phyloP scores from a whole-genome alignment of 2,329 filamentous ascomycete species.

The Didymella glomerata region DNA sequence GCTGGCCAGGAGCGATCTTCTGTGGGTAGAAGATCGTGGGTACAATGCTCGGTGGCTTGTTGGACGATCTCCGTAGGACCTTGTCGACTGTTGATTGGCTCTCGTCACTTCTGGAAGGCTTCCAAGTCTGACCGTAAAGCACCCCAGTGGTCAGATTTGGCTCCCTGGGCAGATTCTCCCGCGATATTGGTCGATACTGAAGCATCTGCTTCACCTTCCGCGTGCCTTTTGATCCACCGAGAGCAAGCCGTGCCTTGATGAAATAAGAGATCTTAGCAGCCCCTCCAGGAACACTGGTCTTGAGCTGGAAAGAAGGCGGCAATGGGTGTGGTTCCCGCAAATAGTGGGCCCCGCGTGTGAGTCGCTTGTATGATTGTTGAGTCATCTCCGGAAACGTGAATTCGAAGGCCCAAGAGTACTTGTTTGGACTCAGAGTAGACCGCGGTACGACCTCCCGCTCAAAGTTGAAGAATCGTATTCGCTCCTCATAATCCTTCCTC shows the following conservation, averaged over 20 bases:
- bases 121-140: constrained; percentile 43
- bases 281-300: constrained; percentile 38
- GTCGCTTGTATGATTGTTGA: constrained; percentile 37
- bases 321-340: constrained; percentile 43
- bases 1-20: constrained; percentile 42
- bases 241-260: constrained; percentile 38
- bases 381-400: constrained; percentile 48
- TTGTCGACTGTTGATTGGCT: constrained; percentile 32
- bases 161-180: constrained; percentile 22
- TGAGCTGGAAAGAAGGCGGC: constrained; percentile 44
- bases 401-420: constrained; percentile 48
- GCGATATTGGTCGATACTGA: constrained; percentile 37
- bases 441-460: constrained; percentile 36
- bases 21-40: constrained; percentile 43
- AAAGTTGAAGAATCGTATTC: constrained; percentile 41
- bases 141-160: constrained; percentile 34
- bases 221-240: constrained; percentile 24
- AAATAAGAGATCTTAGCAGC: constrained; percentile 44
- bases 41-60: constrained; percentile 36
- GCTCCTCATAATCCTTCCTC: constrained; percentile 40
- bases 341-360: constrained; percentile 41
- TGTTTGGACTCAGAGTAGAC: constrained; percentile 34
- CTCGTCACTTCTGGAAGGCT: constrained; percentile 28
- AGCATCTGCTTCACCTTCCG: constrained; percentile 37
- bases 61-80: constrained; percentile 31